Evolutionary conservation across 1,284 basidiomycete genomes (phyloP).

Genomic region (Puccinia polysora): DNA sequence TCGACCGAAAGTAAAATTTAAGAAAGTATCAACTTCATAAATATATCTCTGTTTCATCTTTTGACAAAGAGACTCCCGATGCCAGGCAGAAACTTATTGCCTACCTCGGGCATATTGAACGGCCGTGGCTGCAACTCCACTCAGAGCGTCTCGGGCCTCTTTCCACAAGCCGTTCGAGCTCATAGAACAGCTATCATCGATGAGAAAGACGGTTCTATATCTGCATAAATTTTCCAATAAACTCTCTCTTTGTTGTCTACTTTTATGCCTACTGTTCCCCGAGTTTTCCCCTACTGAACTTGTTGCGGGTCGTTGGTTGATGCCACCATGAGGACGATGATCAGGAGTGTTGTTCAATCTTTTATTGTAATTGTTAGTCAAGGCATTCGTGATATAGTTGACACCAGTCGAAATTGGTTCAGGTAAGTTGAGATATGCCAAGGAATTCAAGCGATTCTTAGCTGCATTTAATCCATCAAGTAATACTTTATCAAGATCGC

Average conservation of each 20-base stretch:
- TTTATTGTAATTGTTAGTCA: background rate
- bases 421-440: constrained; percentile 11
- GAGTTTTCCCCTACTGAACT: background rate
- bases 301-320: constrained; percentile 6
- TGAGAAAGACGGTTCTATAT: constrained; percentile 35
- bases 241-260: constrained; percentile 8
- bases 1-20: background rate
- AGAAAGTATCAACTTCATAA: too few species aligned
- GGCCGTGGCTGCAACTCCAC: constrained; percentile 22
- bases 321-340: background rate
- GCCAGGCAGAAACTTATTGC: too few species aligned
- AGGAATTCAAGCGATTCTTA: constrained; percentile 1
- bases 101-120: constrained; percentile 21
- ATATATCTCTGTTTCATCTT: too few species aligned
- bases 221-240: constrained; percentile 18
- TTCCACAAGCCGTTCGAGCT: constrained; percentile 18
- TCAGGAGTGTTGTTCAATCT: background rate
- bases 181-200: constrained; percentile 41
- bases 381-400: background rate
- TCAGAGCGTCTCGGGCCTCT: constrained; percentile 22
- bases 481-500: background rate
- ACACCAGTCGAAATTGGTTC: constrained; percentile 3
- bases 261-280: background rate
- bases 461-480: background rate
- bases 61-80: too few species aligned